Percentiles rank a stretch among this genome's conserved stretches.
phyloP scores from a whole-genome alignment of 345 rosid species.

The Camelina laxa region DNA sequence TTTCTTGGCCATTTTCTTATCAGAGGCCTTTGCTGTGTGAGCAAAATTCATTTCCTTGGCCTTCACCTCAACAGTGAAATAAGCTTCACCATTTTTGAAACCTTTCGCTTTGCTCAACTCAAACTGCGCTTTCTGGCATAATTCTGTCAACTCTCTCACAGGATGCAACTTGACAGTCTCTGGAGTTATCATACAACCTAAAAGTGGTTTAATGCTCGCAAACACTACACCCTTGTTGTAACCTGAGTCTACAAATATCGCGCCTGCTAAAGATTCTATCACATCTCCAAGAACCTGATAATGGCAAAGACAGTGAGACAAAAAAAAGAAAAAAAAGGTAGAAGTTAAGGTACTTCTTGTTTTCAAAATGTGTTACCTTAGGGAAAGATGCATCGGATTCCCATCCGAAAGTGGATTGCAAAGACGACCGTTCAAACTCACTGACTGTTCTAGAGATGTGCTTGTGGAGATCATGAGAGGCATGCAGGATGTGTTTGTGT shows the following conservation, averaged over 20 bases:
- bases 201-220: constrained; percentile 65
- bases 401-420: constrained; percentile 69
- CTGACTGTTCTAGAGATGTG: constrained; percentile 48
- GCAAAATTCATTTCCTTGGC: constrained; percentile 50
- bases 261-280: constrained; percentile 88
- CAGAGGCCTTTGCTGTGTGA: constrained; percentile 49
- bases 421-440: constrained; percentile 44
- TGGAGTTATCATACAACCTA: constrained; percentile 77
- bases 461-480: constrained; percentile 67
- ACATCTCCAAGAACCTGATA: constrained; percentile 86
- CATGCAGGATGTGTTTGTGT: constrained; percentile 72
- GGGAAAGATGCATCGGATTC: constrained; percentile 78
- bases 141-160: constrained; percentile 60
- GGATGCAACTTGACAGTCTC: constrained; percentile 69
- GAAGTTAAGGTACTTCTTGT: background rate
- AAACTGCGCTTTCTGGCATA: constrained; percentile 56
- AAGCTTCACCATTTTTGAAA: constrained; percentile 35
- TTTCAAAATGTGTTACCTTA: constrained; percentile 54
- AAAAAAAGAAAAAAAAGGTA: background rate
- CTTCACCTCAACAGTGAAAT: constrained; percentile 54
- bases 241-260: constrained; percentile 82
- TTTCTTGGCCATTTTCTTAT: constrained; percentile 60
- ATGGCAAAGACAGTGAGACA: background rate
- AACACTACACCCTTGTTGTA: constrained; percentile 64
- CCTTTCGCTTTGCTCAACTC: constrained; percentile 30